These are phyloP conservation scores for Canna indica DNA, from an alignment of 176 grass and related monocot species.

Conservation along the genomic window DNA sequence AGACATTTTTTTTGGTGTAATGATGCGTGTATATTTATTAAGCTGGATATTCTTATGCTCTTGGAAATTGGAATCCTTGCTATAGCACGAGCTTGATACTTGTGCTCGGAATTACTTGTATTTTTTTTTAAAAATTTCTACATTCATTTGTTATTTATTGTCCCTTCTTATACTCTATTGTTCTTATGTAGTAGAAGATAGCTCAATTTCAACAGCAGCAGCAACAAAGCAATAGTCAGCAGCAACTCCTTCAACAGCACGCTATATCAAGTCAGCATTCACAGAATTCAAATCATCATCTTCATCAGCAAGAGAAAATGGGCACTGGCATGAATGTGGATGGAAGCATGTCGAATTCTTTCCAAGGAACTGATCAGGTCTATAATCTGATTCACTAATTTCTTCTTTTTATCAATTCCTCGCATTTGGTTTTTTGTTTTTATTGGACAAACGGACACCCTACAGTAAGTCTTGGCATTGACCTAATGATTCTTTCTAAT, in stretches of 20 bases:
- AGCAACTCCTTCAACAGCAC: constrained; percentile 52
- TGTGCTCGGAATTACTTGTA: no score
- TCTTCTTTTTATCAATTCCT: background rate
- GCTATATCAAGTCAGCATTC: constrained; percentile 49
- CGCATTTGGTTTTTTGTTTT: no score
- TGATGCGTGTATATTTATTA: no score
- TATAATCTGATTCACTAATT: background rate
- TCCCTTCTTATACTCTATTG: constrained; percentile 16
- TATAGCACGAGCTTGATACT: no score
- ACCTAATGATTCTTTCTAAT: no score
- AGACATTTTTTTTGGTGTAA: no score
- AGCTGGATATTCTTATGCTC: no score
- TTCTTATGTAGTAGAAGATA: constrained; percentile 67
- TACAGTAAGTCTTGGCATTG: no score
- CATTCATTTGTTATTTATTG: background rate
- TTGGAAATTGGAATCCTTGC: no score
- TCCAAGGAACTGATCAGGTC: constrained; percentile 62
- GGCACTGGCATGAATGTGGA: constrained; percentile 39
- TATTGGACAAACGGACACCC: no score
- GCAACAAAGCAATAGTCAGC: constrained; percentile 42
- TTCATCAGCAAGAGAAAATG: constrained; percentile 51
- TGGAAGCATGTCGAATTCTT: constrained; percentile 39
- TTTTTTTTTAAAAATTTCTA: background rate
- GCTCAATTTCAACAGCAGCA: constrained; percentile 73
- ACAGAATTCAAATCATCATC: constrained; percentile 48